A percentile compares a stretch with the other conserved stretches of the same genome.
Evolutionary conservation across 2,329 filamentous ascomycete genomes (phyloP).

Genomic region (Spiromastix sp.): DNA sequence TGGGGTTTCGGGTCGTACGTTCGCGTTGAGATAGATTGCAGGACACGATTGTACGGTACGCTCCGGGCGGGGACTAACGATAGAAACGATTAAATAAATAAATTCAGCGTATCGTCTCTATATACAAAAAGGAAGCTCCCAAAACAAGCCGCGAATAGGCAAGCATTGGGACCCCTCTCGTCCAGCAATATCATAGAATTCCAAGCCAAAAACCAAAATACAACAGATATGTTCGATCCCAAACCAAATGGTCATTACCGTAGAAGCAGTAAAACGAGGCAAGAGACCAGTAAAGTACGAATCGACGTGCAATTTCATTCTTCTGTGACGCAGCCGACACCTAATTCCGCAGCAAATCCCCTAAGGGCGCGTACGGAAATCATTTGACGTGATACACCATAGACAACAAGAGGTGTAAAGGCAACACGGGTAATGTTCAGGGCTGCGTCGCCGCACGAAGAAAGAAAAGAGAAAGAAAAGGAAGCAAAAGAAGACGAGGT

Average conservation of each 20-base stretch:
- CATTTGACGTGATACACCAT: slow-evolving; percentile 66
- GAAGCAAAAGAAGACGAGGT: slow-evolving; percentile 9
- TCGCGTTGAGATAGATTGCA: no score
- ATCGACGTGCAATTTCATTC: slow-evolving; percentile 62
- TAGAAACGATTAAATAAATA: neutral
- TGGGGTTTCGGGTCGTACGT: no score
- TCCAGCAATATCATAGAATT: neutral
- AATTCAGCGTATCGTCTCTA: neutral
- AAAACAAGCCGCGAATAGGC: no score
- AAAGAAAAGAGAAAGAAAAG: slow-evolving; percentile 45
- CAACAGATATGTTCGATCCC: slow-evolving; percentile 44
- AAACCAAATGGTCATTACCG: slow-evolving; percentile 38
- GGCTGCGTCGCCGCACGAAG: slow-evolving; percentile 74
- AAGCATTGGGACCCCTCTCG: no score
- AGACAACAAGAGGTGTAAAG: slow-evolving; percentile 51
- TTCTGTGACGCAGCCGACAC: slow-evolving; percentile 76
- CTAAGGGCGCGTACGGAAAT: no score
- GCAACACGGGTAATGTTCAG: slow-evolving; percentile 67
- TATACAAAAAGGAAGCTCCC: neutral
- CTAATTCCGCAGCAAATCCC: slow-evolving; percentile 31
- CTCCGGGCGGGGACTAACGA: no score
- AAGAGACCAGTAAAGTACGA: slow-evolving; percentile 41
- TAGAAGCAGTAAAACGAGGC: slow-evolving; percentile 23
- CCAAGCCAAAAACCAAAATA: neutral
- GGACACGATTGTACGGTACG: no score